Evolutionary conservation across 1,284 basidiomycete genomes (phyloP), one percentile per base, ranked within the genome.

Genomic region (Melampsora abietis-canadensis): DNA sequence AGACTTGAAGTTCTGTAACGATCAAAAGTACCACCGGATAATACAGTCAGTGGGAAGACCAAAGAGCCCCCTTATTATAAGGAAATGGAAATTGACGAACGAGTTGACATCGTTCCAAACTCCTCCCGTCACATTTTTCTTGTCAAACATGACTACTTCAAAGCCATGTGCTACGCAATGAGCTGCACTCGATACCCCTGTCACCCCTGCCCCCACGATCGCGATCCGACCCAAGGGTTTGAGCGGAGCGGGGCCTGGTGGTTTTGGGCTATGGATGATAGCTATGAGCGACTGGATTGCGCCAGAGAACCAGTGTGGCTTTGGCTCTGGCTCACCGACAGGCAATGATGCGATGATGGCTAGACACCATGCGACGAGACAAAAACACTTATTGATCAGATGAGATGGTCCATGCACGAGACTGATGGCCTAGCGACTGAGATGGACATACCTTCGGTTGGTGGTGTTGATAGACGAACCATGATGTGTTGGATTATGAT

Each of bases 201-300:
- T 75, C 63, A 75, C 66, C 14, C 72, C 72, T 24, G 72, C 72
- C 24, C 72, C 72, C 17, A 75, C 37, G 65, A 75, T 67, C 19
- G 72, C 72, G 40, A 75, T 67, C 24, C 72, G 57, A 27, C 62
- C 63, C n/a, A 65, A 57, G 12, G 63, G 70, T 31, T 63, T 57
- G 27, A 62, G 19, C 14, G 46, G 60, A 30, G 31, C n/a, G 6
- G n/a, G 51, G 51, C 24, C 51, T 54, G 51, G 51, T 6, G 51
- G 51, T 60, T 40, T 62, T 14, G 44, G 6, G 21, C 37, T 21
- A 2, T 24, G 51, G n/a, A 27, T 66, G 10, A 62, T 27, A 27
- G 51, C 2, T 3, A 54, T 54, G 24, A 54, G n/a, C 4, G 19
- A 27, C 51, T 54, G 51, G 24, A 54, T n/a, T 6, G 51, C 51